Evolutionary conservation across 176 grass and related monocot species (phyloP), one percentile per base, ranked within the genome.

Genomic region (Avena eriantha): DNA sequence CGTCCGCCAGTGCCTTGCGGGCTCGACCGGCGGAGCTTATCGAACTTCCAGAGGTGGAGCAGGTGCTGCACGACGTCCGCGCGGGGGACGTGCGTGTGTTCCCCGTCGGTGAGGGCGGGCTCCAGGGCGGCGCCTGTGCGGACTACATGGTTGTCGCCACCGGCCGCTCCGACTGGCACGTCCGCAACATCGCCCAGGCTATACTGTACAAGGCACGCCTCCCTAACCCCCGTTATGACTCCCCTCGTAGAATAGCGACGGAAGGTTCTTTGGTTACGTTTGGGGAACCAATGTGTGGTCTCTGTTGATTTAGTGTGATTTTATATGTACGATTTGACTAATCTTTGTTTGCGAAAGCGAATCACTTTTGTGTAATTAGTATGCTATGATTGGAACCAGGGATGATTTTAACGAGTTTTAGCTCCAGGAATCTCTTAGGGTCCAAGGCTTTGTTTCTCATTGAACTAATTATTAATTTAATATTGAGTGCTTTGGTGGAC

Each of bases 101-200:
- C 46, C 92, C 96, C 74, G 96, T 98, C 46, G 64, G 84, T 5
- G 86, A 92, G 56, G 84, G 91, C 75, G 88, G 93, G 21, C 68
- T 85, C 73, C 89, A 89, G 60, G 82, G 90, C 7, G 83, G 87
- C 10, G 87, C 87, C 24, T 98, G 92, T 77, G 94, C 96, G 10
- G 93, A 98, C 51, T 91, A 92, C 92, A 98, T 98, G 96, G 96
- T 95, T 23, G 55, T 98, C 78, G 96, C 96, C 69, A 90, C 96
- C 2, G 96, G 96, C 21, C 87, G 91, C 18, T 95, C 91, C 69
- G 75, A 91, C 45, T 98, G 96, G 96, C 96, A 98, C 76, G 96
- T 98, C 76, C 93, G 96, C 29, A 98, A 98, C 89, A 98, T 98
- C 68, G 96, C 96, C 12, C 93, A 98, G 81, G 96, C 96, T 51